Base-by-base conservation (phyloP, 768 basidiomycete genomes). In the Tephrocybe sp. region DNA sequence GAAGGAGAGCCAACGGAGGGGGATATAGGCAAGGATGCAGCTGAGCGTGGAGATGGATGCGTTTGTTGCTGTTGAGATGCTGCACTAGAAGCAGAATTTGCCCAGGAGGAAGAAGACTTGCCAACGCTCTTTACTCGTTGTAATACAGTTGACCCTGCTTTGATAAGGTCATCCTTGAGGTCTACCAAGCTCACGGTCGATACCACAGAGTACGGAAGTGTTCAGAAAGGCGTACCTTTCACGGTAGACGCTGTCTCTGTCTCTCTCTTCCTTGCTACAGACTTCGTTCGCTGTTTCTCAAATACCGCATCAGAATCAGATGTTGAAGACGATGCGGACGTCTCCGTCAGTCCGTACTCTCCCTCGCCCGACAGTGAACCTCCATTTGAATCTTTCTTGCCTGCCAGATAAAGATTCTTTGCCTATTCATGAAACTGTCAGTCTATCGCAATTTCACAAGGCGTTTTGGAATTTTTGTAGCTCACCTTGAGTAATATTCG, bases 401-500 rank as follows among this genome's bases (percentile, higher is more conserved):
- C 56, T 1, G 56, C 52, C 21, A 89, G 65, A 41, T 81, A 79
- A n/a, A 89, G 65, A 59, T 91, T 89, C 75, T 92, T 93, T 2
- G 90, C 80, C 86, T 89, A 15, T 26, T 24, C 26, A 26, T 15
- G 47, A 8, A 26, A 8, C 4, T 12, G 25, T 26, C n/a, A 46
- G 43, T 46, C 39, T 22, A 25, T 36, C 46, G 0, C 32, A 27
- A 22, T 34, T 11, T 25, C n/a, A 19, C 36, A 19, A 19, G 5
- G n/a, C n/a, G 26, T 24, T 31, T 39, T 52, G 44, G 22, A 41
- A 36, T 19, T 41, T 45, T 4, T 44, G 11, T 37, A 46, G 62
- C 56, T 51, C 30, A 86, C 89, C 77, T 99, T 99, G 54, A 99
- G 70, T 52, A 98, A 55, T 21, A 98, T 83, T 59, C 79, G 80